phyloP scores from a whole-genome alignment of 768 basidiomycete species.

The Rhizopogon vinicolor region DNA sequence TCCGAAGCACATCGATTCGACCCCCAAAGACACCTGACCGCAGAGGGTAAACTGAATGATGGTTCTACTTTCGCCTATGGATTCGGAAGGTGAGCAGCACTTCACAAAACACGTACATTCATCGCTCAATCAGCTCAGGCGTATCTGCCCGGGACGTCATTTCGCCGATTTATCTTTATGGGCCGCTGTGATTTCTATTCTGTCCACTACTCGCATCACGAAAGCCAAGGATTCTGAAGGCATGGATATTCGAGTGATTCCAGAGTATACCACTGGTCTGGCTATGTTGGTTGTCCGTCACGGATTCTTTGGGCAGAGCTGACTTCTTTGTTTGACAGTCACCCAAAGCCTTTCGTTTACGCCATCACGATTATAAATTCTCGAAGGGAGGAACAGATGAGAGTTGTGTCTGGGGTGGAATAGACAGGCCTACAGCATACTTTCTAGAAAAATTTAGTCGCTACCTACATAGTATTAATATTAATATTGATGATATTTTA shows the following conservation, averaged over 20 bases:
- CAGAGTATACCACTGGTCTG: neutral
- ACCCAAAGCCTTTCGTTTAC: constrained; percentile 1
- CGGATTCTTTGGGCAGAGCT: neutral
- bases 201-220: constrained; percentile 5
- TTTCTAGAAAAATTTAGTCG: too few relatives aligned
- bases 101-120: neutral
- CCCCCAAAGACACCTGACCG: neutral
- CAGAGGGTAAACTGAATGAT: neutral
- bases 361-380: neutral
- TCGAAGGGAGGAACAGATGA: neutral
- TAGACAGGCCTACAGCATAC: too few relatives aligned
- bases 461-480: too few relatives aligned
- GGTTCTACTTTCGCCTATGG: neutral
- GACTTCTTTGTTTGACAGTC: neutral
- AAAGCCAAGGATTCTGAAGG: constrained; percentile 2
- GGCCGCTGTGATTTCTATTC: neutral
- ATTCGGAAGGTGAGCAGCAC: neutral
- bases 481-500: too few relatives aligned
- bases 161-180: constrained; percentile 1
- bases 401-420: neutral
- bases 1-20: neutral
- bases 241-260: neutral
- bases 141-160: constrained; percentile 5
- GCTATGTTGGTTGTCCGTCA: neutral
- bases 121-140: neutral